Evolutionary conservation across 345 rosid genomes (phyloP).

Genomic region (Adansonia digitata): DNA sequence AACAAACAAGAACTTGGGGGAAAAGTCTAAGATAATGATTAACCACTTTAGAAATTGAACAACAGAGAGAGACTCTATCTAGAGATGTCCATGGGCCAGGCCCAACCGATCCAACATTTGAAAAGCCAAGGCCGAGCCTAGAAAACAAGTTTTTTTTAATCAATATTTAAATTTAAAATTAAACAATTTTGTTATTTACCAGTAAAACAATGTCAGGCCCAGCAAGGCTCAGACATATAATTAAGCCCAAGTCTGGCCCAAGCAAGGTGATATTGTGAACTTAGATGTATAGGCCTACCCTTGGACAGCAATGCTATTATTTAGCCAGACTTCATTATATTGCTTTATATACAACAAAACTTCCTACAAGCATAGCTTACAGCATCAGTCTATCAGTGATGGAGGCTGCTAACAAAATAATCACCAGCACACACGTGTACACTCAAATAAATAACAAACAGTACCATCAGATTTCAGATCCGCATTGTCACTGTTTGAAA

Average conservation of each 20-base stretch:
- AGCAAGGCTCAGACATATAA: not conserved
- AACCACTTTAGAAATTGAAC: not conserved
- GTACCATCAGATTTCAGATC: constrained; percentile 49
- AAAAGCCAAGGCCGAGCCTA: not conserved
- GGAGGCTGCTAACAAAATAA: not conserved
- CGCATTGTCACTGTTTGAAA: constrained; percentile 34
- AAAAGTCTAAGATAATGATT: not conserved
- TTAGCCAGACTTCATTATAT: not conserved
- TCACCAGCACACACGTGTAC: not conserved
- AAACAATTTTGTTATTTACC: no score
- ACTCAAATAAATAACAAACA: not conserved
- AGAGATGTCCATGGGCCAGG: not conserved
- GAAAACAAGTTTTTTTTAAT: not conserved
- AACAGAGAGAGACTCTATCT: not conserved
- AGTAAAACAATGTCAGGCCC: not conserved
- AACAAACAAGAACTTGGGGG: constrained; percentile 4
- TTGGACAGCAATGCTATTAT: not conserved
- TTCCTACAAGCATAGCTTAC: not conserved
- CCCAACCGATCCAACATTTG: not conserved
- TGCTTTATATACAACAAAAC: not conserved
- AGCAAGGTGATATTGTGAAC: not conserved
- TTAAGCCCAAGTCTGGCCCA: not conserved
- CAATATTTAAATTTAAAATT: not conserved
- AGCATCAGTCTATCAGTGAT: not conserved
- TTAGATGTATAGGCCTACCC: not conserved